phyloP scores from a whole-genome alignment of 106 monocot species.

The Vanilla planifolia region DNA sequence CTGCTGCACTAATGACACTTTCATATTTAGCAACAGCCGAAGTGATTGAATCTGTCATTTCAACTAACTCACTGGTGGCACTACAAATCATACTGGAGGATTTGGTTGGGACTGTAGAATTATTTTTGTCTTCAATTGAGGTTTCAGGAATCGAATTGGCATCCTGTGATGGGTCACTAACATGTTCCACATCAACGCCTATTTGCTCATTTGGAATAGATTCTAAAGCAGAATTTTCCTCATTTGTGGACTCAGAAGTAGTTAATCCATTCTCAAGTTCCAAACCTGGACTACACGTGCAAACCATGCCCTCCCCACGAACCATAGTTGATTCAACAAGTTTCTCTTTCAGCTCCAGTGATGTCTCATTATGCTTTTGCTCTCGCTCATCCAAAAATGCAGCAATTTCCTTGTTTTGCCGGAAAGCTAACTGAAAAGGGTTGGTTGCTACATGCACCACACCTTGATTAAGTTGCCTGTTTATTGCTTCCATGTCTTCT shows the following conservation, averaged over 20 bases:
- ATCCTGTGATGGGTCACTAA: neutral
- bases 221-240: constrained; percentile 14
- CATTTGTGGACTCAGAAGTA: constrained; percentile 11
- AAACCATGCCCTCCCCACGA: neutral
- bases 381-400: constrained; percentile 63
- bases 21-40: neutral
- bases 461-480: constrained; percentile 55
- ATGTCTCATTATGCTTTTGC: constrained; percentile 17
- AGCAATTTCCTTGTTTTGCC: constrained; percentile 76
- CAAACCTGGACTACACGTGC: neutral
- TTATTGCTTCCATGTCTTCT: constrained; percentile 57
- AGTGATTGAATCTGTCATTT: neutral
- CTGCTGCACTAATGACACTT: neutral
- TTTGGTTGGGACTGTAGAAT: too few species aligned
- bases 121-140: constrained; percentile 10
- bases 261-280: constrained; percentile 3
- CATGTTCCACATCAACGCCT: constrained; percentile 10
- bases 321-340: constrained; percentile 5
- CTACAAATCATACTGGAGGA: too few species aligned
- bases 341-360: constrained; percentile 16
- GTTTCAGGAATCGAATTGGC: constrained; percentile 15
- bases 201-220: constrained; percentile 12
- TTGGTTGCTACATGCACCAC: constrained; percentile 57
- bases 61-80: neutral
- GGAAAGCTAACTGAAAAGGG: constrained; percentile 73